Percentiles rank a stretch among this genome's conserved stretches.
These are phyloP conservation scores for Capronia americana DNA, from an alignment of 2,329 filamentous ascomycete genomes.

Conservation along the genomic window DNA sequence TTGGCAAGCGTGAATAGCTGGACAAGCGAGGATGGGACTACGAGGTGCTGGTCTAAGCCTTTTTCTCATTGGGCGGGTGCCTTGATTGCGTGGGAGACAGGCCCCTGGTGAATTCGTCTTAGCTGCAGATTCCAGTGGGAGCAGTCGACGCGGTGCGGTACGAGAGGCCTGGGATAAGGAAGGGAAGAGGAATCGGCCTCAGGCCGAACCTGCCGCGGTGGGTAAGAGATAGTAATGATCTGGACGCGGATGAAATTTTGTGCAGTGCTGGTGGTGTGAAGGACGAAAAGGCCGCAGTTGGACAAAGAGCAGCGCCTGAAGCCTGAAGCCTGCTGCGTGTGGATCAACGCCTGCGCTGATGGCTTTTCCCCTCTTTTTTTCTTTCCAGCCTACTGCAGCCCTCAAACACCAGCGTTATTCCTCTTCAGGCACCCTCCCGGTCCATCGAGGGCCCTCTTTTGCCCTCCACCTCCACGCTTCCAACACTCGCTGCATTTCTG, in stretches of 20 bases:
- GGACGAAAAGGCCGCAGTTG: slow-evolving; percentile 1
- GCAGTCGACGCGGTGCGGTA: slow-evolving; percentile 5
- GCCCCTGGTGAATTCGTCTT: slow-evolving; percentile 24
- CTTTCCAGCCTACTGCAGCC: slow-evolving; percentile 18
- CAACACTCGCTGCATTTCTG: slow-evolving; percentile 17
- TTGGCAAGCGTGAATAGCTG: slow-evolving; percentile 8
- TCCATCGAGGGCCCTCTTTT: slow-evolving; percentile 7
- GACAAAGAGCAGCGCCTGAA: not conserved
- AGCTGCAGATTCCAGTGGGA: slow-evolving; percentile 23
- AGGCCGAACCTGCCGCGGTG: slow-evolving; percentile 16
- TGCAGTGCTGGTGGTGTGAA: slow-evolving; percentile 18
- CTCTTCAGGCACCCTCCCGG: slow-evolving; percentile 20
- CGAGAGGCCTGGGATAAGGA: not conserved
- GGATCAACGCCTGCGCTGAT: not conserved
- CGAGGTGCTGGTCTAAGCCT: slow-evolving; percentile 15
- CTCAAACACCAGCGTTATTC: slow-evolving; percentile 18
- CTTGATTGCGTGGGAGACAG: slow-evolving; percentile 32
- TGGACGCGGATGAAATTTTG: slow-evolving; percentile 6
- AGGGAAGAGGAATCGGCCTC: slow-evolving; percentile 8
- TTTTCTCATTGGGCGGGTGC: slow-evolving; percentile 31
- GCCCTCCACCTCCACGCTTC: slow-evolving; percentile 12
- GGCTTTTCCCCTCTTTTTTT: slow-evolving; percentile 20
- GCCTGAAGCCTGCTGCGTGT: not conserved
- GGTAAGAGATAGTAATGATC: slow-evolving; percentile 13
- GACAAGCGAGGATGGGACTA: slow-evolving; percentile 7